Evolutionary conservation across 345 rosid genomes (phyloP), one percentile per base, ranked within the genome.

Genomic region (Pistacia vera): DNA sequence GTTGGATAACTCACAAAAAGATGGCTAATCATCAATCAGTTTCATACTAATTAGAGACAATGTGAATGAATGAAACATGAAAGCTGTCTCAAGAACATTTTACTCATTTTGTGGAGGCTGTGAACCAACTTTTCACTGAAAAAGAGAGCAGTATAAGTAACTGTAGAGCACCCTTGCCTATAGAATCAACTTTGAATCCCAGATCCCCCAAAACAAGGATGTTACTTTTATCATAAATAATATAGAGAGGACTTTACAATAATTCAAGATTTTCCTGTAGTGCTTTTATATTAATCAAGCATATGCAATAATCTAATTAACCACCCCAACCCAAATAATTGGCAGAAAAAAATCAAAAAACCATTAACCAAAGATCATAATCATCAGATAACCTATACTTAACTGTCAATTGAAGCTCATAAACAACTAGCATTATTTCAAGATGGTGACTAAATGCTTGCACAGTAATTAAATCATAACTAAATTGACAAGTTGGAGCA

Each of bases 181-280:
- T 4, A 38, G 41, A 38, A 38, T 25, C 14, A 69, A 54, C 48
- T 52, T 55, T 70, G 59, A 20, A 54, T 16, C 14, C 3, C 49
- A 30, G 14, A 70, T 9, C 46, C 61, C 61, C 11, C 2, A 54
- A 36, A 52, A 16, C 62, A 28, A 33, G 73, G 66, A 14, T 71
- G 65, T 52, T 59, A 44, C 16, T 44, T 71, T 71, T 4, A 18
- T 22, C 8, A 56, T 14, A 13, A 13, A 51, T 36, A 20, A 22
- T 14, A 28, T 11, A 16, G 16, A 0, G 8, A 9, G 14, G 28
- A 55, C 73, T 55, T 55, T 22, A 18, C 44, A 28, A 72, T 73
- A n/a, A 49, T 63, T 73, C 60, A 33, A 30, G 63, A 4, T 17
- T 73, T 73, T 73, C 57, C 76, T 33, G 35, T 14, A 33, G 8